These are phyloP conservation scores for Aspergillus ellipticus DNA, from an alignment of 495 filamentous ascomycete genomes.

Conservation along the genomic window DNA sequence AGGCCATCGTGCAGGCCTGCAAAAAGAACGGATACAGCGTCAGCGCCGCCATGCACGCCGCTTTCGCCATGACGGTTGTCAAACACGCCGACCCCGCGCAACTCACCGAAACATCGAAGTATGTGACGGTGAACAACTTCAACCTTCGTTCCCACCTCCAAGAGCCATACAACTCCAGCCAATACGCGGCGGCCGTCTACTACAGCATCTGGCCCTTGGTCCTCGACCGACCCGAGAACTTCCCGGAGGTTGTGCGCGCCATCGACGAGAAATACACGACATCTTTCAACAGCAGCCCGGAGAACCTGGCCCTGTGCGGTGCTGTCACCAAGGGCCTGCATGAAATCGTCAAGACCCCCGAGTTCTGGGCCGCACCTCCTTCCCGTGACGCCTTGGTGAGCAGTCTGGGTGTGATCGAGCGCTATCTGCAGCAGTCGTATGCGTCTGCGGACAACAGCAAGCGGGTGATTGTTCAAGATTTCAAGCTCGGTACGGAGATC, in stretches of 20 bases:
- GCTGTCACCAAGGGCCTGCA: too few species aligned
- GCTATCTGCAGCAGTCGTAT: conserved; percentile 3
- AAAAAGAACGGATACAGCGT: not conserved
- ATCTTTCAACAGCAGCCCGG: not conserved
- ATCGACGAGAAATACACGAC: not conserved
- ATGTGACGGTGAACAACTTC: not conserved
- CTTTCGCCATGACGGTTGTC: not conserved
- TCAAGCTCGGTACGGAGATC: conserved; percentile 1
- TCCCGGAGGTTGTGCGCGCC: not conserved
- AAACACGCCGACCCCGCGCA: not conserved
- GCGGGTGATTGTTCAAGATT: not conserved
- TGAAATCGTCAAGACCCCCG: not conserved
- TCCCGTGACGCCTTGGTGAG: not conserved
- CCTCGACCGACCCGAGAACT: not conserved
- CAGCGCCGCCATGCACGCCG: not conserved
- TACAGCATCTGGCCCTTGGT: not conserved
- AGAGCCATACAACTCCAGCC: too few species aligned
- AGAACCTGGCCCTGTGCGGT: too few species aligned
- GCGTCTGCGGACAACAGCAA: too few species aligned
- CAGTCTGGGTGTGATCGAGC: conserved; percentile 6
- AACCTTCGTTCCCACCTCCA: too few species aligned
- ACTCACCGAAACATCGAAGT: not conserved
- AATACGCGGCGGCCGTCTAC: not conserved
- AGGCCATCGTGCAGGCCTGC: not conserved
- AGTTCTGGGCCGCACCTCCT: not conserved